Evolutionary conservation across 208 protist species (phyloP).

Genomic region (Trypanosoma mega): DNA sequence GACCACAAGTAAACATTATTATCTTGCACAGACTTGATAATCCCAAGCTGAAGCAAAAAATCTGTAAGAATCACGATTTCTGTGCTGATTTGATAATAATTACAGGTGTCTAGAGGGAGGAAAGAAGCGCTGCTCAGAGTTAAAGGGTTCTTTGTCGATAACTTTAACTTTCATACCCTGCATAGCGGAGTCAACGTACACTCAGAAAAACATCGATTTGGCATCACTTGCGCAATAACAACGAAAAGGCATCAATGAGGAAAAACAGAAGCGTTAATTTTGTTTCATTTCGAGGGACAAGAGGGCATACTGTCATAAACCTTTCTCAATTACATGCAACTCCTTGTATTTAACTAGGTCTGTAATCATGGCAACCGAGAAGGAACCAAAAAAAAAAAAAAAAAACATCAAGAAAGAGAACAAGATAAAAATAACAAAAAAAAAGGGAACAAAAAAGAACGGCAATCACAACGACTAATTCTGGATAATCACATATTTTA

Average conservation of each 20-base stretch:
- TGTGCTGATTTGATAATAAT: conserved; percentile 2
- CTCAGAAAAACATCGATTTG: conserved; percentile 27
- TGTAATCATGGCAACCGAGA: too few species aligned
- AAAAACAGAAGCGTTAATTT: too few species aligned
- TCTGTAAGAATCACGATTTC: conserved; percentile 24
- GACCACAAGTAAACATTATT: background rate
- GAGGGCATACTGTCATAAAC: too few species aligned
- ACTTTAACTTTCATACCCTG: conserved; percentile 14
- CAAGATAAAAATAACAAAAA: too few species aligned
- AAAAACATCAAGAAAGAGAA: too few species aligned
- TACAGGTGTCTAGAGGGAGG: conserved; percentile 1
- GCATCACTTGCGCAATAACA: conserved; percentile 12
- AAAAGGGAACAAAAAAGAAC: too few species aligned
- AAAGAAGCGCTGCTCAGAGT: conserved; percentile 19
- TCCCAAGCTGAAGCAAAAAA: conserved; percentile 4
- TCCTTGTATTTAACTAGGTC: too few species aligned
- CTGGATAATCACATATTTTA: too few species aligned
- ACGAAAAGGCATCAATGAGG: background rate
- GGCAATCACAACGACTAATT: too few species aligned
- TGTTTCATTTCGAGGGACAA: too few species aligned
- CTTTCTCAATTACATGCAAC: too few species aligned
- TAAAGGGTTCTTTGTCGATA: conserved; percentile 39
- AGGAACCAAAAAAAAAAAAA: too few species aligned
- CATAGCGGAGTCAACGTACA: conserved; percentile 25
- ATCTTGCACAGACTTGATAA: conserved; percentile 30